Base-by-base conservation (phyloP, 768 basidiomycete genomes). In the Cystofilobasidium bisporidii region DNA sequence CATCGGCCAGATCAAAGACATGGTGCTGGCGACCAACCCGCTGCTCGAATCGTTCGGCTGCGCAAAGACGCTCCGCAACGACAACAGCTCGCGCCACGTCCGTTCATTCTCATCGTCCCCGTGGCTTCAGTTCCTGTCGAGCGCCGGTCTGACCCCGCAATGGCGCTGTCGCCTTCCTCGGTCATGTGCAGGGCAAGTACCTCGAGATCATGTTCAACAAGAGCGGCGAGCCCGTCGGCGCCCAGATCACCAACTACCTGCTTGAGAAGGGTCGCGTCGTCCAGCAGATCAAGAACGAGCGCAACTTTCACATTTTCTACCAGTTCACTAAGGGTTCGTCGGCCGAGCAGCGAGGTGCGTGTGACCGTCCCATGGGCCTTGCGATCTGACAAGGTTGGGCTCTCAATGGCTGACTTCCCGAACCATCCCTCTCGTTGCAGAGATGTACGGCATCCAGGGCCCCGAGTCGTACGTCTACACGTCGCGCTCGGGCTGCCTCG, bases 241-340 rank as follows among this genome's bases (percentile, higher is more conserved):
- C 96, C 0, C 91, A 96, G 75, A 98, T 99, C 71, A 98, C 96
- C 10, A 99, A 98, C 76, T 99, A 99, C 75, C 83, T 99, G 14
- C 80, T 99, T 69, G 96, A 99, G 79, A 99, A 99, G 78, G 75
- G 75, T 56, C 79, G 80, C 69, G 91, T 98, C 17, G 93, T 97
- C 15, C 92, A 93, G 40, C 96, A 99, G 75, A 89, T 98, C 64
- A 87, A 90, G 76, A 87, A 89, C 72, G 96, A 99, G 78, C 85
- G 96, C 69, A 89, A 96, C 77, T 98, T 98, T 78, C 96, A 99
- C 74, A 93, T 99, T 69, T 98, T 99, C 81, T 99, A 98, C 77
- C 96, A 99, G 75, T 96, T 98, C 77, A 97, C 96, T 32, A 99
- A 97, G 76, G 91, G 86, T 8, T 94, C 96, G 5, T 85, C 88